Evolutionary conservation across 1,284 basidiomycete genomes (phyloP).

Genomic region (Sparassis latifolia): DNA sequence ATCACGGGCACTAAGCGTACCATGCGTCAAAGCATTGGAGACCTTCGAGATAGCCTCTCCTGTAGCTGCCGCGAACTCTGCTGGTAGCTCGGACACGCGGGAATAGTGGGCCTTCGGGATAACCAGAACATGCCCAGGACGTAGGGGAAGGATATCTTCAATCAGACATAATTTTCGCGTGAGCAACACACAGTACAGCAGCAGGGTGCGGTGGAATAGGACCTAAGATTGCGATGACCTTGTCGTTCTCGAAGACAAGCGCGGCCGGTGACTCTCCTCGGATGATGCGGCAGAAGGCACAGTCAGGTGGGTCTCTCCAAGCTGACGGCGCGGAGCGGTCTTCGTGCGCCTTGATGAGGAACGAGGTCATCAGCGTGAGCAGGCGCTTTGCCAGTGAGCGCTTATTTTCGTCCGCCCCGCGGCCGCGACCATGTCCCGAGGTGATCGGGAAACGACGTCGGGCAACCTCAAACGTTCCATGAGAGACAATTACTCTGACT

Average conservation of each 20-base stretch:
- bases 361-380: slow-evolving; percentile 52
- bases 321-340: slow-evolving; percentile 33
- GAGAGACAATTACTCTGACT: slow-evolving; percentile 60
- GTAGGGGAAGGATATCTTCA: slow-evolving; percentile 64
- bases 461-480: slow-evolving; percentile 58
- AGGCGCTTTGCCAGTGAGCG: background rate
- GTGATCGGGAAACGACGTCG: slow-evolving; percentile 32
- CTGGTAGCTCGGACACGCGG: slow-evolving; percentile 57
- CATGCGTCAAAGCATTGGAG: slow-evolving; percentile 54
- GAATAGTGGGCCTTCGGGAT: slow-evolving; percentile 60
- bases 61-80: slow-evolving; percentile 51
- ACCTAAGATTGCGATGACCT: slow-evolving; percentile 68
- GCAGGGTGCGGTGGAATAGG: background rate
- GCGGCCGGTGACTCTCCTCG: slow-evolving; percentile 38
- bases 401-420: background rate
- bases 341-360: slow-evolving; percentile 61
- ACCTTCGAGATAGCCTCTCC: slow-evolving; percentile 57
- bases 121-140: slow-evolving; percentile 62
- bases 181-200: background rate
- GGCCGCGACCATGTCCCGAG: slow-evolving; percentile 23
- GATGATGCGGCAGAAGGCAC: slow-evolving; percentile 62
- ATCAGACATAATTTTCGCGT: background rate
- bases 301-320: slow-evolving; percentile 42
- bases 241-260: slow-evolving; percentile 57
- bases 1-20: slow-evolving; percentile 24